Conservation (phyloP, 352 stramenopile genomes). For the Globisporangium spiculum region DNA sequence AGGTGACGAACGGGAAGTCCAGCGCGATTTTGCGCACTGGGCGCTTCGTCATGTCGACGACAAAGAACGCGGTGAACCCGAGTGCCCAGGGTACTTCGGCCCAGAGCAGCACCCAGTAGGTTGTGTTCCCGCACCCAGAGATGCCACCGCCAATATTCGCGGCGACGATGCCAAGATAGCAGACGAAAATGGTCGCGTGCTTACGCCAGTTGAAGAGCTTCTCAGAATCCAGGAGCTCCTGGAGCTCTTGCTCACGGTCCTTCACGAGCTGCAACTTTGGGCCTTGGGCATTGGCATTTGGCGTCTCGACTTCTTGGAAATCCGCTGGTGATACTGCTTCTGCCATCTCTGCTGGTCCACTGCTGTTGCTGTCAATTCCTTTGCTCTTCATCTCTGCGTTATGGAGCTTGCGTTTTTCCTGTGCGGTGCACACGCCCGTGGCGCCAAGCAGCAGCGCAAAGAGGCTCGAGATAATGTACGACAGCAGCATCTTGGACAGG, state of each 20-base stretch:
- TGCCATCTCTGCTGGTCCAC: slow-evolving; percentile 12
- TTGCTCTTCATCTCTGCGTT: slow-evolving; percentile 23
- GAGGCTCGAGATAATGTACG: slow-evolving; percentile 52
- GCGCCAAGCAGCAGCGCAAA: slow-evolving; percentile 40
- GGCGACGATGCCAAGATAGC: slow-evolving; percentile 33
- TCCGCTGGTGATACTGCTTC: neutral
- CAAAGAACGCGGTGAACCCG: slow-evolving; percentile 32
- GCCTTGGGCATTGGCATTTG: neutral
- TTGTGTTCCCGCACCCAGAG: slow-evolving; percentile 8
- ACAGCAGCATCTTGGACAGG: slow-evolving; percentile 58
- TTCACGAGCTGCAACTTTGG: slow-evolving; percentile 6
- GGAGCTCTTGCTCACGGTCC: slow-evolving; percentile 8
- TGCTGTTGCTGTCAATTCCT: neutral
- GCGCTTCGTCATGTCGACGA: slow-evolving; percentile 27
- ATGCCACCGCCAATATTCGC: slow-evolving; percentile 23
- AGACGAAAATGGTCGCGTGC: slow-evolving; percentile 37
- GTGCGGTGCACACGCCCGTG: slow-evolving; percentile 27
- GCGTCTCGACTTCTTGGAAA: slow-evolving; percentile 11
- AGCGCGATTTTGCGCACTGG: slow-evolving; percentile 35
- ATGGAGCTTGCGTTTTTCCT: slow-evolving; percentile 29
- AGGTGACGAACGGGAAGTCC: slow-evolving; percentile 31
- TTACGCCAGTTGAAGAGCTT: slow-evolving; percentile 35
- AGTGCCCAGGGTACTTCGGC: slow-evolving; percentile 45
- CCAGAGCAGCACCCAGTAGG: slow-evolving; percentile 32
- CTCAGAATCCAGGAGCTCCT: slow-evolving; percentile 27